Evolutionary conservation across 106 monocot species (phyloP), one percentile per base, ranked within the genome.

Genomic region (Alisma plantagoaquatica): DNA sequence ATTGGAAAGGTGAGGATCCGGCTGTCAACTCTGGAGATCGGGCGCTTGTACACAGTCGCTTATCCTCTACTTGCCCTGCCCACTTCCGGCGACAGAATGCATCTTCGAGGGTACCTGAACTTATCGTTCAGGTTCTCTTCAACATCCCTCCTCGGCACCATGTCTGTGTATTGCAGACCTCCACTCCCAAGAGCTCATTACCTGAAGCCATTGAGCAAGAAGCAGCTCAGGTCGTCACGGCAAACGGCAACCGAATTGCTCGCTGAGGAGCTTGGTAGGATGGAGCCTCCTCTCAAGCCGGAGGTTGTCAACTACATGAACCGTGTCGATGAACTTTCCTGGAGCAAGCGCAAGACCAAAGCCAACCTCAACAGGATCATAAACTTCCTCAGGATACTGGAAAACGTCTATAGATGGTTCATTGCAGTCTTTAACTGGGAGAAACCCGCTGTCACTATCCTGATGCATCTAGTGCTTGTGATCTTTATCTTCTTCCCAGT

Each of bases 291-390:
- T 10, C 22, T 57, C 15, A 22, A 43, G 3, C 41, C 25, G 24
- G 57, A 57, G 25, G 57, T 57, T 20, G 57, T 57, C 18, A 43
- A 57, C 26, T 57, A 57, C 30, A 57, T 57, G 57, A 18, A 42
- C n/a, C 42, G 43, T 25, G 57, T 57, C 1, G 57, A 57, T 25
- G 25, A 21, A n/a, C 57, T 42, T 24, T 42, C 43, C 42, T 57
- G 57, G 57, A 57, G 57, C 57, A 57, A 42, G 57, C n/a, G 57
- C 12, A 57, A n/a, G 57, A 57, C 42, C 57, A 57, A 57, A 43
- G 57, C 57, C 23, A 57, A 57, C 41, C 43, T 57, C 42, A 42
- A 42, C 57, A 41, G 57, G 42, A 43, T 57, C 41, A 43, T 57
- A 26, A 23, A 27, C 12, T 26, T 57, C 3, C 30, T 57, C 0